A percentile compares a stretch with the other conserved stretches of the same genome.
phyloP scores from a whole-genome alignment of 1,284 basidiomycete species.

The Microbotryum saponariae region DNA sequence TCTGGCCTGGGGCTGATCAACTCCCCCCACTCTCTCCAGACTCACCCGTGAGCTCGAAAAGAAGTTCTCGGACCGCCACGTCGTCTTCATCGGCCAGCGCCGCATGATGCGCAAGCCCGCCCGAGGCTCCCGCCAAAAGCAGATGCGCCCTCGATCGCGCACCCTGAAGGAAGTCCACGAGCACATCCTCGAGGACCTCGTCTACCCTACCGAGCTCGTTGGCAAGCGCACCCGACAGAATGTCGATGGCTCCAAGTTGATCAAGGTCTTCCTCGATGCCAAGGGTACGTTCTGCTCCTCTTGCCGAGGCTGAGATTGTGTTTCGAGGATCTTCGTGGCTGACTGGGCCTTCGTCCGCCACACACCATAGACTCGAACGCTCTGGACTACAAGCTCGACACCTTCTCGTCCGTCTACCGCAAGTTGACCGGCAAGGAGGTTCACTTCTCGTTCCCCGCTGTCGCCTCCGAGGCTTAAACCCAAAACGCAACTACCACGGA shows the following conservation, averaged over 20 bases:
- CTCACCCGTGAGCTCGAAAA: constrained; percentile 99
- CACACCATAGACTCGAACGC: constrained; percentile 97
- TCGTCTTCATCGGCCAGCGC: constrained; percentile 97
- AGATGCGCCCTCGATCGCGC: constrained; percentile 93
- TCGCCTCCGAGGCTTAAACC: too few species aligned
- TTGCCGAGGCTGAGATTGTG: background rate
- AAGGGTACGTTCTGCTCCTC: constrained; percentile 51
- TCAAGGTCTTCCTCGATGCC: constrained; percentile 56
- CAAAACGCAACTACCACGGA: too few species aligned
- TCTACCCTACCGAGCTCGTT: constrained; percentile 94
- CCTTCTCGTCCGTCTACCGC: constrained; percentile 86
- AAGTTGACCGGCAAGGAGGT: constrained; percentile 40
- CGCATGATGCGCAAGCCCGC: constrained; percentile 97
- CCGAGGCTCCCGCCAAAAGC: constrained; percentile 81
- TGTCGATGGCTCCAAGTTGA: constrained; percentile 81
- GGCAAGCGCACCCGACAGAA: constrained; percentile 92
- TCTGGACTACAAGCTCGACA: constrained; percentile 99
- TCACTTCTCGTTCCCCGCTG: too few species aligned
- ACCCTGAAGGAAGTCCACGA: constrained; percentile 98
- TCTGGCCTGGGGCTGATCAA: background rate
- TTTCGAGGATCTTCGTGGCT: background rate
- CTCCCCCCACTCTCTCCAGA: constrained; percentile 46
- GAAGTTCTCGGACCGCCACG: constrained; percentile 98
- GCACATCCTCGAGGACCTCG: constrained; percentile 96
- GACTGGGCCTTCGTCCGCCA: constrained; percentile 40